A percentile compares a stretch with the other conserved stretches of the same genome.
phyloP scores from a whole-genome alignment of 2,329 filamentous ascomycete genomes.

The Exophiala sp. region DNA sequence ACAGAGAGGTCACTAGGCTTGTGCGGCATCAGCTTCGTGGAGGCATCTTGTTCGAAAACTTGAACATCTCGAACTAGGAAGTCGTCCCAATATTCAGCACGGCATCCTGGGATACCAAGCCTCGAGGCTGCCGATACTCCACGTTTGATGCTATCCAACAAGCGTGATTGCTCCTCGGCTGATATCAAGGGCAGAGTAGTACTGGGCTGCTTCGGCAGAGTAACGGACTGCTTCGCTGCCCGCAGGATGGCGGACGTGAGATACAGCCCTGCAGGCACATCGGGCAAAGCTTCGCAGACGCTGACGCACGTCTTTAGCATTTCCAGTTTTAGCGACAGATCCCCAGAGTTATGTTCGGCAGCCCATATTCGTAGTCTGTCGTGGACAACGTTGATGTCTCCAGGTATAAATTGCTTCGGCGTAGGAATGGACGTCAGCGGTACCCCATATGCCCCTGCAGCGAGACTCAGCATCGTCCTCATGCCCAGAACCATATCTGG shows the following conservation, averaged over 20 bases:
- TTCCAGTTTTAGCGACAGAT: slow-evolving; percentile 73
- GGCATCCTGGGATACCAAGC: slow-evolving; percentile 62
- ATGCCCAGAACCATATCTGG: slow-evolving; percentile 36
- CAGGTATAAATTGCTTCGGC: slow-evolving; percentile 1
- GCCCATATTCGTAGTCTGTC: slow-evolving; percentile 17
- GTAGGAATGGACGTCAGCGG: slow-evolving; percentile 25
- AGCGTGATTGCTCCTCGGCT: slow-evolving; percentile 74
- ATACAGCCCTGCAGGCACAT: slow-evolving; percentile 81
- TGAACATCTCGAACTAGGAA: slow-evolving; percentile 77
- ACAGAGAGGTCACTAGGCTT: slow-evolving; percentile 46
- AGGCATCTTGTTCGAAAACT: slow-evolving; percentile 57
- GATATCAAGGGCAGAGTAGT: slow-evolving; percentile 22
- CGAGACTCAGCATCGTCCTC: slow-evolving; percentile 37
- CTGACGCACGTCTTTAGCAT: slow-evolving; percentile 85
- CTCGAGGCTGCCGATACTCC: slow-evolving; percentile 72
- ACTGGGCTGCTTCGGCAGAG: slow-evolving; percentile 54
- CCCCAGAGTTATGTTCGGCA: slow-evolving; percentile 57
- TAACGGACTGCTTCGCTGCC: slow-evolving; percentile 66
- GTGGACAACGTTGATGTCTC: slow-evolving; percentile 9
- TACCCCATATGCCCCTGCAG: slow-evolving; percentile 41
- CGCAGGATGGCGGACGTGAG: slow-evolving; percentile 80
- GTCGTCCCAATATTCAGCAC: slow-evolving; percentile 93
- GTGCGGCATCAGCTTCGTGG: slow-evolving; percentile 61
- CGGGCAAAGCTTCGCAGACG: slow-evolving; percentile 86
- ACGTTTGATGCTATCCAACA: slow-evolving; percentile 80